These are phyloP conservation scores for Begonia masoniana DNA, from an alignment of 306 rosid genomes.

Conservation along the genomic window DNA sequence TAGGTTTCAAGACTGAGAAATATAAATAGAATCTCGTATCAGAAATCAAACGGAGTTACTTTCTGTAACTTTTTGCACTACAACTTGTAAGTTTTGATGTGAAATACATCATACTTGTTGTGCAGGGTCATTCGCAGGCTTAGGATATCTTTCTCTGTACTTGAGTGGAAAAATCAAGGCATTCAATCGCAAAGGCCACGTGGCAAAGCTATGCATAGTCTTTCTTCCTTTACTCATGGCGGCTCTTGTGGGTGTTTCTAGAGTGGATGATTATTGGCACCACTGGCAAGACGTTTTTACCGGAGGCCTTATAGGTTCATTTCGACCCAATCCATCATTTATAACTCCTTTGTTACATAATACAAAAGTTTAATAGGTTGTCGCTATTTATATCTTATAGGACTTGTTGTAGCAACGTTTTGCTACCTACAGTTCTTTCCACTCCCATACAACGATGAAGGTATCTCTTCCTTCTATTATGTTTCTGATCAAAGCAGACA, in stretches of 20 bases:
- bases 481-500: neutral
- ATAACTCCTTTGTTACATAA: neutral
- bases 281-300: slow-evolving; percentile 95
- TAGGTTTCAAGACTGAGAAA: neutral
- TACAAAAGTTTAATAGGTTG: neutral
- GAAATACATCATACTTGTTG: slow-evolving; percentile 5
- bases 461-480: slow-evolving; percentile 16
- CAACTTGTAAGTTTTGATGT: neutral
- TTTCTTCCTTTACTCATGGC: slow-evolving; percentile 69
- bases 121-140: slow-evolving; percentile 90
- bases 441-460: slow-evolving; percentile 46
- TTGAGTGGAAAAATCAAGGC: slow-evolving; percentile 69
- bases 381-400: slow-evolving; percentile 27
- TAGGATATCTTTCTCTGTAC: slow-evolving; percentile 73
- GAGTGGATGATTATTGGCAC: slow-evolving; percentile 95
- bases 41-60: neutral
- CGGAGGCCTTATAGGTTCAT: slow-evolving; percentile 63
- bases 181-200: slow-evolving; percentile 68
- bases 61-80: neutral
- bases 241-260: slow-evolving; percentile 61
- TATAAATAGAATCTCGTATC: neutral
- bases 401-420: slow-evolving; percentile 58
- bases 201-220: slow-evolving; percentile 67
- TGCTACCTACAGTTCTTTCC: slow-evolving; percentile 90
- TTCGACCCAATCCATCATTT: neutral